phyloP scores from a whole-genome alignment of 1,139 yeast species.

The Zygosaccharomyces pseudobailii region DNA sequence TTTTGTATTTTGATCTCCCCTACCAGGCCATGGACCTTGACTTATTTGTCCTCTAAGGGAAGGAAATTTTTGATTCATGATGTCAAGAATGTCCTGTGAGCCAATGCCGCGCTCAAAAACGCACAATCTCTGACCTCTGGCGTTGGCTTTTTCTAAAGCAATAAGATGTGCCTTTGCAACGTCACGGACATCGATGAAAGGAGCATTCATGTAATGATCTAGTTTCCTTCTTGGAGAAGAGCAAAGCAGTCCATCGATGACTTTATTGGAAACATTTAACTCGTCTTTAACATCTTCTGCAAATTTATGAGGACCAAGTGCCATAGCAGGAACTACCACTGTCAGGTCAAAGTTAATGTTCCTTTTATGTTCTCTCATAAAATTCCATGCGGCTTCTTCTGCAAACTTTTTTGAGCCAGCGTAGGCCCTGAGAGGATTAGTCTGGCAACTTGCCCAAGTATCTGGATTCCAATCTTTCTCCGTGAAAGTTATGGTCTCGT shows the following conservation, averaged over 20 bases:
- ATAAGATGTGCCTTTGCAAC: slow-evolving; percentile 24
- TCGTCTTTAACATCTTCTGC: slow-evolving; percentile 28
- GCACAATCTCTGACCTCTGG: slow-evolving; percentile 22
- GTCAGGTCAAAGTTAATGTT: slow-evolving; percentile 42
- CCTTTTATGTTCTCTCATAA: slow-evolving; percentile 34
- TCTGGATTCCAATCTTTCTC: slow-evolving; percentile 42
- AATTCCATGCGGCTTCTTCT: slow-evolving; percentile 54
- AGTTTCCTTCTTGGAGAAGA: slow-evolving; percentile 17
- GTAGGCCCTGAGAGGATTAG: slow-evolving; percentile 39
- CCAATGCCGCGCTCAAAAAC: slow-evolving; percentile 31
- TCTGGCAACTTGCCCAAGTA: slow-evolving; percentile 35
- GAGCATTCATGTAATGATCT: slow-evolving; percentile 10
- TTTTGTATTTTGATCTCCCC: slow-evolving; percentile 5
- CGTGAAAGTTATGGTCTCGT: slow-evolving; percentile 47
- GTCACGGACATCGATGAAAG: slow-evolving; percentile 22
- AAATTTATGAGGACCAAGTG: slow-evolving; percentile 46
- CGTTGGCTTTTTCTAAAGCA: slow-evolving; percentile 18
- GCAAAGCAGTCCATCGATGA: slow-evolving; percentile 30
- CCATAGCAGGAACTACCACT: slow-evolving; percentile 48
- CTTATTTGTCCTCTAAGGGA: slow-evolving; percentile 36
- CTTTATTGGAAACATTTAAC: slow-evolving; percentile 38
- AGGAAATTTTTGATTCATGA: slow-evolving; percentile 36
- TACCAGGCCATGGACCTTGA: slow-evolving; percentile 19
- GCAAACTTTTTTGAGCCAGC: slow-evolving; percentile 50
- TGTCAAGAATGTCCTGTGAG: slow-evolving; percentile 34